phyloP scores from a whole-genome alignment of 2,329 filamentous ascomycete species.

The Ploettnerulaceae sp. region DNA sequence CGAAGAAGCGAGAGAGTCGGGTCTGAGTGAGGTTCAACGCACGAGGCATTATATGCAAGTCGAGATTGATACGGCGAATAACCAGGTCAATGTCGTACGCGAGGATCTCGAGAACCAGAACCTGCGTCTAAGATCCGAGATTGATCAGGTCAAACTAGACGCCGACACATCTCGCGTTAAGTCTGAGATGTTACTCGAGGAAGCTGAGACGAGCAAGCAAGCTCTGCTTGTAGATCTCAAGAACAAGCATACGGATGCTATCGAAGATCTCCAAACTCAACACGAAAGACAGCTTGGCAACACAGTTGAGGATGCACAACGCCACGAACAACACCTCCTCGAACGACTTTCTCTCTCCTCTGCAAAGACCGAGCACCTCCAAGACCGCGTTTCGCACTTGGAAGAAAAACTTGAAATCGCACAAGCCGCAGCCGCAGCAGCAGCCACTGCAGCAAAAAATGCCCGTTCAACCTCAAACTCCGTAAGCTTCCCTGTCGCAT shows the following conservation, averaged over 20 bases:
- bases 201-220: conserved; percentile 65
- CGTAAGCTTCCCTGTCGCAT: conserved; percentile 3
- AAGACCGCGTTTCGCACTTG: conserved; percentile 77
- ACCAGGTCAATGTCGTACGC: conserved; percentile 78
- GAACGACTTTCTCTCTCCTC: conserved; percentile 79
- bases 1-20: conserved; percentile 75
- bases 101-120: conserved; percentile 79
- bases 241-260: conserved; percentile 59
- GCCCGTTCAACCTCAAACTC: conserved; percentile 29
- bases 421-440: conserved; percentile 66
- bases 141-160: conserved; percentile 75
- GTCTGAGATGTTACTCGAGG: conserved; percentile 79
- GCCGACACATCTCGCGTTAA: conserved; percentile 75
- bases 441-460: conserved; percentile 29
- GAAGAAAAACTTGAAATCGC: conserved; percentile 90
- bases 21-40: conserved; percentile 73
- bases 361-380: conserved; percentile 78
- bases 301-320: conserved; percentile 74
- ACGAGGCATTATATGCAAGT: conserved; percentile 73
- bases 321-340: conserved; percentile 71
- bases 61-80: conserved; percentile 78
- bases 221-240: conserved; percentile 46
- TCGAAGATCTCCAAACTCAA: conserved; percentile 71
- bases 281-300: conserved; percentile 71
- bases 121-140: conserved; percentile 62